phyloP scores from a whole-genome alignment of 1,284 basidiomycete species.

The Boletus mariae region DNA sequence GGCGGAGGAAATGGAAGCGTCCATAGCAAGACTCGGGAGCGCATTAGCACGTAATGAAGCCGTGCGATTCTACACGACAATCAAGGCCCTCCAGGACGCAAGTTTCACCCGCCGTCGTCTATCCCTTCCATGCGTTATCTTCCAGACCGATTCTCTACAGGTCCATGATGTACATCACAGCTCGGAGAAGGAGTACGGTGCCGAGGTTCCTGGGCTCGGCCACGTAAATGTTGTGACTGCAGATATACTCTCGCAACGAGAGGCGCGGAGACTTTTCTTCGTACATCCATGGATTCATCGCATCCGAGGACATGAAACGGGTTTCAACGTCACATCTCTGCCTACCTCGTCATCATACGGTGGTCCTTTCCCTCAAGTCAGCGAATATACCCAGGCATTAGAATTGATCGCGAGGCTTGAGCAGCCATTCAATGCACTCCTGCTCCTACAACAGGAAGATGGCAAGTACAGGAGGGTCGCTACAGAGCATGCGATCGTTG shows the following conservation, averaged over 20 bases:
- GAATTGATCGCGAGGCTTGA: constrained; percentile 1
- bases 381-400: background rate
- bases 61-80: background rate
- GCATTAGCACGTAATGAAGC: background rate
- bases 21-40: background rate
- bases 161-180: background rate
- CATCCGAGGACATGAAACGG: background rate
- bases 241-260: background rate
- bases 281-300: constrained; percentile 3
- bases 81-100: background rate
- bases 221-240: background rate
- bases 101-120: constrained; percentile 1
- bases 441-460: background rate
- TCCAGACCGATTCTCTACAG: background rate
- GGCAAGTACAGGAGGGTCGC: constrained; percentile 3
- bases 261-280: background rate
- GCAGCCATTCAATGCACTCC: constrained; percentile 2
- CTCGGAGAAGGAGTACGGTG: background rate
- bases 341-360: background rate
- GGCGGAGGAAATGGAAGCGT: background rate
- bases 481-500: constrained; percentile 3
- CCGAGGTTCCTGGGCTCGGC: background rate
- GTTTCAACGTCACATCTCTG: background rate
- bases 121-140: constrained; percentile 5
- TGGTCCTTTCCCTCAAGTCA: background rate